Conservation (phyloP, 352 stramenopile species). For the Phytophthora quininea region DNA sequence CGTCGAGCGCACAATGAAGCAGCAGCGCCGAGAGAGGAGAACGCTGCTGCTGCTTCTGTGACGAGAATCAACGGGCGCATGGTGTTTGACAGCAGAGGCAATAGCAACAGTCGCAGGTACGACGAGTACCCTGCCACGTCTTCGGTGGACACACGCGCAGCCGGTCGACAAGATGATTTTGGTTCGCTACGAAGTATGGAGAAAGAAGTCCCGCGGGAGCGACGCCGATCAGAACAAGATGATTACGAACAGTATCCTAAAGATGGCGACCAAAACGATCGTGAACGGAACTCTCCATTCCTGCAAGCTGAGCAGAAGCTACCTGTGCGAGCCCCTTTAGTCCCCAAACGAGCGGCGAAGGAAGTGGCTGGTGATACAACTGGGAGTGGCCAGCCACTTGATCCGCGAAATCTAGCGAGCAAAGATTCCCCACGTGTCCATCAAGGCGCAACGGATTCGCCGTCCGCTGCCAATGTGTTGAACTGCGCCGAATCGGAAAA, state of each 20-base stretch:
- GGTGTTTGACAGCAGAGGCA: conserved; percentile 8
- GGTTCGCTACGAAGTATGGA: conserved; percentile 13
- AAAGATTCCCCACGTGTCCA: conserved; percentile 9
- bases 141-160: conserved; percentile 6
- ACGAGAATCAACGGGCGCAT: conserved; percentile 1
- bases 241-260: conserved; percentile 17
- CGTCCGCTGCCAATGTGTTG: conserved; percentile 58
- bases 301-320: conserved; percentile 31
- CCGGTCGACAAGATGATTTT: conserved; percentile 12
- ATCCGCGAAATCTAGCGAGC: conserved; percentile 13
- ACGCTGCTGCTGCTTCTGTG: background rate
- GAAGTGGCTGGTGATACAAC: conserved; percentile 29
- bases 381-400: conserved; percentile 13
- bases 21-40: background rate
- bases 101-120: conserved; percentile 18
- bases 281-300: conserved; percentile 12
- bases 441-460: conserved; percentile 39
- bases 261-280: conserved; percentile 8
- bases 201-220: conserved; percentile 16
- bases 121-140: conserved; percentile 18
- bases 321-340: conserved; percentile 7
- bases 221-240: conserved; percentile 16
- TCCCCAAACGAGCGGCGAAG: conserved; percentile 63
- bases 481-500: conserved; percentile 77
- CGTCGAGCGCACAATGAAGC: conserved; percentile 16